Percentiles rank a stretch among this genome's conserved stretches.
Conservation (phyloP, 2,329 filamentous ascomycete genomes). For the Rutstroemia sydowiana region DNA sequence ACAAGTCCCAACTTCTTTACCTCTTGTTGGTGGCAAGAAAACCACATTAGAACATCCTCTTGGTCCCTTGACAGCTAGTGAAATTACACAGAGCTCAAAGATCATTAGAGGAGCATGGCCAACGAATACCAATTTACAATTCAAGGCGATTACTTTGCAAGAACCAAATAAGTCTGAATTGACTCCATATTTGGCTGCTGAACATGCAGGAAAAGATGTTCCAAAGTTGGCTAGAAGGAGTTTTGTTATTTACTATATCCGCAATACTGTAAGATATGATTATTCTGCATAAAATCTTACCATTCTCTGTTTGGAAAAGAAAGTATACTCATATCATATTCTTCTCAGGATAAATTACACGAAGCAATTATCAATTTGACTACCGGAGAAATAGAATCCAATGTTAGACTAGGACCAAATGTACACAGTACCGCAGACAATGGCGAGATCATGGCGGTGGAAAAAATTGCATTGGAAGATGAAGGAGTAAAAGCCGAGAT, state of each 20-base stretch:
- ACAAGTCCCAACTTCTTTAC: constrained; percentile 21
- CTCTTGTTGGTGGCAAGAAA: constrained; percentile 21
- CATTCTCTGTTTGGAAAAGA: background rate
- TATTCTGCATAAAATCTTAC: background rate
- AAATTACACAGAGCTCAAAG: constrained; percentile 45
- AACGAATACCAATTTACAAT: constrained; percentile 46
- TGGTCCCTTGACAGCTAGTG: constrained; percentile 48
- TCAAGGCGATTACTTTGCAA: constrained; percentile 54
- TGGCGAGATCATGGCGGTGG: constrained; percentile 51
- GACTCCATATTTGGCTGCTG: constrained; percentile 42
- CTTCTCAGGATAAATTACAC: constrained; percentile 50
- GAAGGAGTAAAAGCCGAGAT: constrained; percentile 51
- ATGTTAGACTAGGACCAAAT: constrained; percentile 51
- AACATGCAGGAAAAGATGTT: constrained; percentile 35
- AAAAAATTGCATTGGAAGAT: constrained; percentile 47
- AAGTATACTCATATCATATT: background rate
- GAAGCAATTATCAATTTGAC: constrained; percentile 50
- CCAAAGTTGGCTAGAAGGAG: constrained; percentile 41
- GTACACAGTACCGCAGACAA: constrained; percentile 52
- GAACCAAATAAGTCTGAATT: constrained; percentile 49
- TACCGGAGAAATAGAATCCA: constrained; percentile 43
- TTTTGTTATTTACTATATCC: constrained; percentile 52
- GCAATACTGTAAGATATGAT: constrained; percentile 50
- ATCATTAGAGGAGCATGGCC: constrained; percentile 50
- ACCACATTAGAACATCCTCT: constrained; percentile 42